Evolutionary conservation across 495 filamentous ascomycete species (phyloP).

Genomic region (Penicillium lividum): DNA sequence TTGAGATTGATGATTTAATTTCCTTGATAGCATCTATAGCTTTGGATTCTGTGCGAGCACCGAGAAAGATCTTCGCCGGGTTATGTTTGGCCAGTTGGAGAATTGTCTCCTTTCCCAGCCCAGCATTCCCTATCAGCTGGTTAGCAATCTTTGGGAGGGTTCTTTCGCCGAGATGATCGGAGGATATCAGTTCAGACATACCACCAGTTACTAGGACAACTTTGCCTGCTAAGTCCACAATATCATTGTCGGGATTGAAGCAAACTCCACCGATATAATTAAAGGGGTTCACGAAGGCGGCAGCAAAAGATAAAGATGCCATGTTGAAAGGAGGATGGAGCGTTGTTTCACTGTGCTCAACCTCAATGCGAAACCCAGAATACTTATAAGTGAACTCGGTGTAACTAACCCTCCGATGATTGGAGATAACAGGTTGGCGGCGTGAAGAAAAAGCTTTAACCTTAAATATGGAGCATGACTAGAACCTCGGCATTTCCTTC

Average conservation of each 20-base stretch:
- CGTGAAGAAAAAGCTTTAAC: not conserved
- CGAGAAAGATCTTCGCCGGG: conserved; percentile 57
- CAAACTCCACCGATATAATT: conserved; percentile 31
- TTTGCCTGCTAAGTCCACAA: conserved; percentile 52
- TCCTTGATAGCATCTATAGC: conserved; percentile 27
- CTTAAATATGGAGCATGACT: not conserved
- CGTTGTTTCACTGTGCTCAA: not conserved
- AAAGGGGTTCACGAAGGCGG: conserved; percentile 23
- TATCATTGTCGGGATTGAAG: conserved; percentile 49
- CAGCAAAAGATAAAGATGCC: conserved; percentile 27
- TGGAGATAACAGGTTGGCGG: conserved; percentile 1
- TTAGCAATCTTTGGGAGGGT: not conserved
- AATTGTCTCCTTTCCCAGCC: conserved; percentile 59
- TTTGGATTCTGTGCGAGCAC: conserved; percentile 37
- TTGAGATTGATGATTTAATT: conserved; percentile 21
- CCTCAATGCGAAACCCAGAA: not conserved
- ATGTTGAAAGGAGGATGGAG: conserved; percentile 9
- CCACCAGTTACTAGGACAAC: conserved; percentile 60
- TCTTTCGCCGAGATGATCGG: not conserved
- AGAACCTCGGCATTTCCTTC: not conserved
- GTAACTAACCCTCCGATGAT: conserved; percentile 1
- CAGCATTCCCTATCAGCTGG: conserved; percentile 47
- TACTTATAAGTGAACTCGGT: not conserved
- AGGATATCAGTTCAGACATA: conserved; percentile 29
- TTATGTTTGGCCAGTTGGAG: conserved; percentile 54